These are phyloP conservation scores for Silene coronaria DNA, from an alignment of 179 eudicot genomes.

Conservation along the genomic window DNA sequence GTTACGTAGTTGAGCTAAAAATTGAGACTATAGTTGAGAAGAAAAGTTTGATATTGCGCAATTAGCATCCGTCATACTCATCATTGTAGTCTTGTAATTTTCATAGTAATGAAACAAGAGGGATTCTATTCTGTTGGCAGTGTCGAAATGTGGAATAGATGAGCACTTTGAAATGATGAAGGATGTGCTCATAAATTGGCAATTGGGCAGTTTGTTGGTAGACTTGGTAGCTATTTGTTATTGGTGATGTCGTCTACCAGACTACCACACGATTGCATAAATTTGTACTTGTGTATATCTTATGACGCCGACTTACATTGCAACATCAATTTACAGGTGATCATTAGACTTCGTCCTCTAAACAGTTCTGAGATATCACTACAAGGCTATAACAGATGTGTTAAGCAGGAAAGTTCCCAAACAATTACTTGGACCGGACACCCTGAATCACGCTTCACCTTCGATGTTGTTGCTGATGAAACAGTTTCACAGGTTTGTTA, in stretches of 20 bases:
- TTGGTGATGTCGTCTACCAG: not conserved
- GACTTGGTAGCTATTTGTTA: not conserved
- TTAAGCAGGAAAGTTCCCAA: constrained; percentile 84
- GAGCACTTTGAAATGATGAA: not conserved
- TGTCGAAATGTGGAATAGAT: not conserved
- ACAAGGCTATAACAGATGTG: constrained; percentile 68
- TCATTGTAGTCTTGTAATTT: not conserved
- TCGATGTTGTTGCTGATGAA: constrained; percentile 92
- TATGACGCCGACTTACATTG: not conserved
- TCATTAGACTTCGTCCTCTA: constrained; percentile 83
- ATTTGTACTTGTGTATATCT: constrained; percentile 1
- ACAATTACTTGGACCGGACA: constrained; percentile 90
- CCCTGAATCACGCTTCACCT: constrained; percentile 95
- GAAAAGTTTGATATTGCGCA: not conserved
- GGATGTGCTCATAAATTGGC: not conserved
- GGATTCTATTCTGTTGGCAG: not conserved
- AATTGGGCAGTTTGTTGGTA: not conserved
- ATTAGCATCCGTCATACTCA: not conserved
- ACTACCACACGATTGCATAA: not conserved
- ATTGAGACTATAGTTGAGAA: not conserved
- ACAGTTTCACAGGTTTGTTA: constrained; percentile 70
- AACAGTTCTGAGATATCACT: constrained; percentile 71
- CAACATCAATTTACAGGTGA: constrained; percentile 47
- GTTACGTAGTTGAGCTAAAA: not conserved
- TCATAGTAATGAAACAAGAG: not conserved